These are phyloP conservation scores for Penicillium subrubescens DNA, from an alignment of 495 filamentous ascomycete genomes.

Conservation along the genomic window DNA sequence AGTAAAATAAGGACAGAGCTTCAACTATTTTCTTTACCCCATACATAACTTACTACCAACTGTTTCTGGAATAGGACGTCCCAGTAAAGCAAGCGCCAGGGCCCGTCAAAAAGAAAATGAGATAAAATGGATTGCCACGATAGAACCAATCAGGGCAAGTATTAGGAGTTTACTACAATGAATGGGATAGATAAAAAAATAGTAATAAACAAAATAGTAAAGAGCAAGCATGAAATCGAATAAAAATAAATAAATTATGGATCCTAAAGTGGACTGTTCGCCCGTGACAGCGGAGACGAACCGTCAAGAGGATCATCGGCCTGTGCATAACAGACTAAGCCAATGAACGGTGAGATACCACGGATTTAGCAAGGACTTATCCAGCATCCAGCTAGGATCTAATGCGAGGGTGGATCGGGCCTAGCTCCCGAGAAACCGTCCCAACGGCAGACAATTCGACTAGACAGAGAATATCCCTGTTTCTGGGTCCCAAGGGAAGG, in stretches of 20 bases:
- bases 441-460: conserved; percentile 13
- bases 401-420: conserved; percentile 20
- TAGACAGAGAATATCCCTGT: conserved; percentile 8
- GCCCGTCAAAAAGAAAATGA: conserved; percentile 4
- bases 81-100: conserved; percentile 6
- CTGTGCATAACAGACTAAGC: conserved; percentile 32
- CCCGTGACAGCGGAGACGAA: conserved; percentile 26
- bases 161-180: background rate
- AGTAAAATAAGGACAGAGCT: background rate
- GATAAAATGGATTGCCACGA: conserved; percentile 3
- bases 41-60: conserved; percentile 23
- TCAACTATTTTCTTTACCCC: conserved; percentile 19
- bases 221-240: conserved; percentile 18
- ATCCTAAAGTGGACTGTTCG: conserved; percentile 11
- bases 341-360: conserved; percentile 30
- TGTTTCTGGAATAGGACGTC: background rate
- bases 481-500: conserved; percentile 10
- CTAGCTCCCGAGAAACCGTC: conserved; percentile 32
- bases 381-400: conserved; percentile 27
- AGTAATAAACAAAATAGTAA: background rate
- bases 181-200: background rate
- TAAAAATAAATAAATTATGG: background rate
- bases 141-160: background rate
- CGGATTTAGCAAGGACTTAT: conserved; percentile 18
- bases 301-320: conserved; percentile 34